These are phyloP conservation scores for Sarocladium brachiariae DNA, from an alignment of 2,329 filamentous ascomycete genomes.

Conservation along the genomic window DNA sequence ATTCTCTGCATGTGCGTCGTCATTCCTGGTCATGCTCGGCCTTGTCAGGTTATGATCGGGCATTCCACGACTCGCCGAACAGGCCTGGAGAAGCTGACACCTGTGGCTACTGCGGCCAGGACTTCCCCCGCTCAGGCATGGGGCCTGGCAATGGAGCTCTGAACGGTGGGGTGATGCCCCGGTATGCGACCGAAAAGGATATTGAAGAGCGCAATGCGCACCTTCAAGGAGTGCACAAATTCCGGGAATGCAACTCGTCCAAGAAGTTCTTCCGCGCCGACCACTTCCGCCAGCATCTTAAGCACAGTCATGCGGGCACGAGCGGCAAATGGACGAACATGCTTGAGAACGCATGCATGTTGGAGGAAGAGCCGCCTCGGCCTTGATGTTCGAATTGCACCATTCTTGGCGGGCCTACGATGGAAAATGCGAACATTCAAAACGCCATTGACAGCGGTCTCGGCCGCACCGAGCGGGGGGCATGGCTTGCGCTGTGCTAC, in stretches of 20 bases:
- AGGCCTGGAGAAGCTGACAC: constrained; percentile 64
- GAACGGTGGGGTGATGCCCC: constrained; percentile 28
- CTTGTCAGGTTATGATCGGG: constrained; percentile 67
- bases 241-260: constrained; percentile 92
- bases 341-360: constrained; percentile 94
- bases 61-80: constrained; percentile 75
- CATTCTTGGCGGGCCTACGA: not conserved
- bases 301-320: constrained; percentile 92
- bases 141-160: constrained; percentile 25
- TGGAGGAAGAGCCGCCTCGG: constrained; percentile 61
- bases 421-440: no score
- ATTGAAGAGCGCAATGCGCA: constrained; percentile 86
- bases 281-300: constrained; percentile 95
- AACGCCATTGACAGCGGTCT: not conserved
- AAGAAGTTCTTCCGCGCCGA: constrained; percentile 98
- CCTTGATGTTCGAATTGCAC: constrained; percentile 31
- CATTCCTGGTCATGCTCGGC: constrained; percentile 98
- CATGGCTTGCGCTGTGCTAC: not conserved
- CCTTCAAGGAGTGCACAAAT: constrained; percentile 88
- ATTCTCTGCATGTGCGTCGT: constrained; percentile 82
- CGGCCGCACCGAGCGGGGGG: not conserved
- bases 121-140: constrained; percentile 58
- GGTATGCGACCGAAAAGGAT: constrained; percentile 65
- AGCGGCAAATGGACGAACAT: constrained; percentile 99
- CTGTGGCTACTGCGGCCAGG: constrained; percentile 93